These are phyloP conservation scores for Coriaria nepalensis DNA, from an alignment of 306 rosid species.

Conservation along the genomic window DNA sequence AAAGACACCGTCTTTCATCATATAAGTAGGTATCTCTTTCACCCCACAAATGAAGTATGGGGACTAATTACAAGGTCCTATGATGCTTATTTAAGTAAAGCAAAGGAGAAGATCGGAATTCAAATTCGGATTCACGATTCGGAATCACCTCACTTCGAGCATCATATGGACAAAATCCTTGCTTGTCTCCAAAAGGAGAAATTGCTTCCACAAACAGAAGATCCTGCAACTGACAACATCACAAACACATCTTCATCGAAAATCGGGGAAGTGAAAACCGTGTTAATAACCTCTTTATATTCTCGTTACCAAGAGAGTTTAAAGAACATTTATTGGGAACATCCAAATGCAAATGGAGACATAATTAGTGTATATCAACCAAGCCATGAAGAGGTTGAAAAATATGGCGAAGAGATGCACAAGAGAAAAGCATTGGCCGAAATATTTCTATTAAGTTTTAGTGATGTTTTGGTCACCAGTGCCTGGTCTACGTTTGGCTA, in stretches of 20 bases:
- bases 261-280: slow-evolving; percentile 30
- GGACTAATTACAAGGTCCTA: slow-evolving; percentile 10
- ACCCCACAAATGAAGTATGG: slow-evolving; percentile 12
- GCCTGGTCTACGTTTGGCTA: slow-evolving; percentile 81
- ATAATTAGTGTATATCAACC: slow-evolving; percentile 51
- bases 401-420: slow-evolving; percentile 35
- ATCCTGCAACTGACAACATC: background rate
- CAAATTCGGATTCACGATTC: slow-evolving; percentile 9
- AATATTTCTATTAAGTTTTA: slow-evolving; percentile 52
- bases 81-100: slow-evolving; percentile 6
- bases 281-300: slow-evolving; percentile 48
- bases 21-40: slow-evolving; percentile 12
- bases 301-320: slow-evolving; percentile 42
- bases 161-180: slow-evolving; percentile 8
- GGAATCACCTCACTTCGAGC: slow-evolving; percentile 3
- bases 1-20: slow-evolving; percentile 16
- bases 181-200: slow-evolving; percentile 39
- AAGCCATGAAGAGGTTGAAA: slow-evolving; percentile 57
- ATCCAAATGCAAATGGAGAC: slow-evolving; percentile 49
- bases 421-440: slow-evolving; percentile 62
- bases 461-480: slow-evolving; percentile 49
- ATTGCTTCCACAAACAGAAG: slow-evolving; percentile 31
- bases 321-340: slow-evolving; percentile 47
- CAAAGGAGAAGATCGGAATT: slow-evolving; percentile 9
- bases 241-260: slow-evolving; percentile 8